Conservation (phyloP, 768 basidiomycete species). For the Flagelloscypha sp. region DNA sequence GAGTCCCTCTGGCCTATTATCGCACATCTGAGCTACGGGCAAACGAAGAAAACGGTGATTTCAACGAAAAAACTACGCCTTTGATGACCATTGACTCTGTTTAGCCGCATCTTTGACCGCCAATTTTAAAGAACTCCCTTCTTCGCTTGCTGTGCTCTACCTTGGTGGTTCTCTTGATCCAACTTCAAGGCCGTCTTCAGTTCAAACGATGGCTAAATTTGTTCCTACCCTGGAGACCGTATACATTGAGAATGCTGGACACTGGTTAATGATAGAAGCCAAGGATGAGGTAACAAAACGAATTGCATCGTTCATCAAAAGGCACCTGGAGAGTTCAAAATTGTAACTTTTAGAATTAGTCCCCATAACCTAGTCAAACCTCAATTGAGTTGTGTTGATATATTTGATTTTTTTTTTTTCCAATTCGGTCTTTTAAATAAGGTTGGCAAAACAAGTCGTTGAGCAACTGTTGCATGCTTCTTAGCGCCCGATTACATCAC, state of each 20-base stretch:
- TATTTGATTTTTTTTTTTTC: no score
- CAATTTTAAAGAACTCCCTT: constrained; percentile 29
- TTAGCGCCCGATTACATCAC: no score
- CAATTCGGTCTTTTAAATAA: no score
- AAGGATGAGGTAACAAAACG: constrained; percentile 46
- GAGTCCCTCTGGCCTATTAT: constrained; percentile 75
- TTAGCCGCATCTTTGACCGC: constrained; percentile 37
- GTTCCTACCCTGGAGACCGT: constrained; percentile 43
- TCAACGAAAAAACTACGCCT: not conserved
- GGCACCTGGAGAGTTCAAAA: no score
- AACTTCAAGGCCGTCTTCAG: constrained; percentile 32
- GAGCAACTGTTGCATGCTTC: no score
- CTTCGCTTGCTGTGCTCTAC: constrained; percentile 51
- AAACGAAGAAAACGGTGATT: constrained; percentile 52
- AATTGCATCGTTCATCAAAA: no score
- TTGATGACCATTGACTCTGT: constrained; percentile 4
- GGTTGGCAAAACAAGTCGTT: no score
- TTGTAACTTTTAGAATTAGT: no score
- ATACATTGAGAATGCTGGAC: constrained; percentile 46
- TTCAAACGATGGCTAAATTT: constrained; percentile 40
- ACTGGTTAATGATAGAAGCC: constrained; percentile 65
- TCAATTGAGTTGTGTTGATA: no score
- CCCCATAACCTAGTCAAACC: no score
- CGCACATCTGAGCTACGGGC: constrained; percentile 52
- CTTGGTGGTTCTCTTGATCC: constrained; percentile 51